These are phyloP conservation scores for Pleodorina starrii DNA, from an alignment of 139 green algal genomes.

Conservation along the genomic window DNA sequence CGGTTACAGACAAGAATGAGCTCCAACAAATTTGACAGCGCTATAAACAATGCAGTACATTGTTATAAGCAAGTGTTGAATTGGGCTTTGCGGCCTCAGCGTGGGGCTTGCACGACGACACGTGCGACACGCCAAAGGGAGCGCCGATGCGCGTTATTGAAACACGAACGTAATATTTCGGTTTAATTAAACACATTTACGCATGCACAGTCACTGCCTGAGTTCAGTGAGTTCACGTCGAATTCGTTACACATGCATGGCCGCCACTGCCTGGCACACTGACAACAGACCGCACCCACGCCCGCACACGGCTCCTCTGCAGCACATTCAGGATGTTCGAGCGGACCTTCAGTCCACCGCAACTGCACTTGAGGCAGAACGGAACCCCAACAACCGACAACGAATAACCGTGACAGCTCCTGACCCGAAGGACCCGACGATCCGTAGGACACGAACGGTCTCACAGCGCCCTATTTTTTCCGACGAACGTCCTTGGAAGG, in stretches of 20 bases:
- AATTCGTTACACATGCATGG: background rate
- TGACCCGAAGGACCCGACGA: too few species aligned
- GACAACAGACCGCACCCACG: background rate
- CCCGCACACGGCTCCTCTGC: background rate
- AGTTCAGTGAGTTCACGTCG: background rate
- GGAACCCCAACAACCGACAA: too few species aligned
- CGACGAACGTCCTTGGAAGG: too few species aligned
- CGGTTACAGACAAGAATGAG: background rate
- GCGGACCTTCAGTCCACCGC: too few species aligned
- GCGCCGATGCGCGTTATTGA: background rate
- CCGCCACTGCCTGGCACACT: background rate
- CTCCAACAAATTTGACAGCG: background rate
- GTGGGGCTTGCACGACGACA: slow-evolving; percentile 28
- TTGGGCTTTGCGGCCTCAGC: background rate
- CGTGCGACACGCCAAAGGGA: slow-evolving; percentile 1
- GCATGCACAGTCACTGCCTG: background rate
- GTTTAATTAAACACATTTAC: background rate
- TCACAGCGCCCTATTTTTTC: too few species aligned
- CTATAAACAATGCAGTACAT: background rate
- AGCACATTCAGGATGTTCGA: background rate
- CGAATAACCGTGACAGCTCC: too few species aligned
- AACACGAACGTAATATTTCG: background rate
- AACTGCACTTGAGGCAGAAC: too few species aligned
- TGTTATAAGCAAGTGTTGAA: background rate
- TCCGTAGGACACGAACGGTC: too few species aligned